phyloP scores from a whole-genome alignment of 352 stramenopile species.

The Halophytophthora polymorphica region DNA sequence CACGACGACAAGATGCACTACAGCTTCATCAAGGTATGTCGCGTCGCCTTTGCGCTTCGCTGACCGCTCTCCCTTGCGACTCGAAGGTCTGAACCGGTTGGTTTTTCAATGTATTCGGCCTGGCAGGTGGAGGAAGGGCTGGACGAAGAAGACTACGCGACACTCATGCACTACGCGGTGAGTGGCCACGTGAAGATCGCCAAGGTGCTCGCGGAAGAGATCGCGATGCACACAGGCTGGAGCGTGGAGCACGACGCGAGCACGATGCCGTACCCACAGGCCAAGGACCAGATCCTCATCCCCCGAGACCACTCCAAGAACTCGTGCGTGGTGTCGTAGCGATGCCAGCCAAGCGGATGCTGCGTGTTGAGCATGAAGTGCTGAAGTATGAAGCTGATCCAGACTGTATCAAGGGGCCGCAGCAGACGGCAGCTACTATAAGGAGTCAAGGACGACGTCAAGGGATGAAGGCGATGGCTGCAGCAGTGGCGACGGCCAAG shows the following conservation, averaged over 20 bases:
- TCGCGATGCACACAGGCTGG: conserved; percentile 68
- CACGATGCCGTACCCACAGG: conserved; percentile 78
- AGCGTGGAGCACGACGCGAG: conserved; percentile 37
- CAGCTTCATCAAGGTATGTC: conserved; percentile 66
- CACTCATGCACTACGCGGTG: conserved; percentile 81
- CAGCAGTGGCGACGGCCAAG: no score
- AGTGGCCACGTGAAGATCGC: conserved; percentile 85
- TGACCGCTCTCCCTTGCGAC: neutral
- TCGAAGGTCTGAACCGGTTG: neutral
- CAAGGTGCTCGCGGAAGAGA: conserved; percentile 63
- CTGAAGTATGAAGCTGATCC: no score
- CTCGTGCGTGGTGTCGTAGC: conserved; percentile 34
- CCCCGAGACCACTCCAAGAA: conserved; percentile 52
- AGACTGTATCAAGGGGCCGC: no score
- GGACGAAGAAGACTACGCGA: conserved; percentile 64
- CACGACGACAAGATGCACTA: conserved; percentile 84
- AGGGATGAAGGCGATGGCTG: no score
- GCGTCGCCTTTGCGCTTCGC: neutral
- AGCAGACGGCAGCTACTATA: no score
- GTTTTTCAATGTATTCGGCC: neutral
- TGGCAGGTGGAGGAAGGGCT: conserved; percentile 65
- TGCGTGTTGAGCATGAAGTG: no score
- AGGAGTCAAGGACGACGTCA: no score
- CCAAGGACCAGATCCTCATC: conserved; percentile 74
- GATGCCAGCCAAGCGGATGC: neutral